phyloP scores from a whole-genome alignment of 2,329 filamentous ascomycete species.

The Pestalotiopsis sp. region DNA sequence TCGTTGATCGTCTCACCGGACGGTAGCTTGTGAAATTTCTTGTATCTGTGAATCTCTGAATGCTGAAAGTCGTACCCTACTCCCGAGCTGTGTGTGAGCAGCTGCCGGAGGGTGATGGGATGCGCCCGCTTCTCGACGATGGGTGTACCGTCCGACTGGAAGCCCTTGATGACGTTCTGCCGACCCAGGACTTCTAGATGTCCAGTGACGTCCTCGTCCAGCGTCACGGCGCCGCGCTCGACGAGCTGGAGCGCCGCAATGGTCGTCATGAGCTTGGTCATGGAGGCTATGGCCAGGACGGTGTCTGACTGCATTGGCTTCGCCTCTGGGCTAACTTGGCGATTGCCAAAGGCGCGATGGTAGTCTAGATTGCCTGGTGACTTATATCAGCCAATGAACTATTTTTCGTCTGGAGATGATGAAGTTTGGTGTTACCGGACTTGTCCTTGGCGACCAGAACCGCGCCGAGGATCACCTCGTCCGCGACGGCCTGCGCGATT shows the following conservation, averaged over 20 bases:
- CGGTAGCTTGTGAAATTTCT: background rate
- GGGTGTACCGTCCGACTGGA: slow-evolving; percentile 38
- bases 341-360: slow-evolving; percentile 16
- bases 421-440: slow-evolving; percentile 8
- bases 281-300: slow-evolving; percentile 37
- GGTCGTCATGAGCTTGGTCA: slow-evolving; percentile 47
- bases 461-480: slow-evolving; percentile 17
- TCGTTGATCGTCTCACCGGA: slow-evolving; percentile 21
- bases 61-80: slow-evolving; percentile 40
- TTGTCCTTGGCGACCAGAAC: slow-evolving; percentile 21
- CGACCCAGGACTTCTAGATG: slow-evolving; percentile 46
- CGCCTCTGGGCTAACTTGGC: slow-evolving; percentile 10
- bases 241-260: slow-evolving; percentile 50
- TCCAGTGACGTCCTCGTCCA: slow-evolving; percentile 47
- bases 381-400: no score
- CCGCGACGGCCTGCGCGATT: slow-evolving; percentile 17
- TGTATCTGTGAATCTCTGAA: slow-evolving; percentile 11
- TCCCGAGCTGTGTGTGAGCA: slow-evolving; percentile 52
- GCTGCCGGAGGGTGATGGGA: slow-evolving; percentile 47
- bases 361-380: slow-evolving; percentile 21
- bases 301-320: slow-evolving; percentile 26
- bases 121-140: slow-evolving; percentile 28
- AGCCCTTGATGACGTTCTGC: slow-evolving; percentile 46
- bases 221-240: slow-evolving; percentile 44
- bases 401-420: background rate